Conservation (phyloP, 805 yeast species). For the Spathaspora gorwiae region DNA sequence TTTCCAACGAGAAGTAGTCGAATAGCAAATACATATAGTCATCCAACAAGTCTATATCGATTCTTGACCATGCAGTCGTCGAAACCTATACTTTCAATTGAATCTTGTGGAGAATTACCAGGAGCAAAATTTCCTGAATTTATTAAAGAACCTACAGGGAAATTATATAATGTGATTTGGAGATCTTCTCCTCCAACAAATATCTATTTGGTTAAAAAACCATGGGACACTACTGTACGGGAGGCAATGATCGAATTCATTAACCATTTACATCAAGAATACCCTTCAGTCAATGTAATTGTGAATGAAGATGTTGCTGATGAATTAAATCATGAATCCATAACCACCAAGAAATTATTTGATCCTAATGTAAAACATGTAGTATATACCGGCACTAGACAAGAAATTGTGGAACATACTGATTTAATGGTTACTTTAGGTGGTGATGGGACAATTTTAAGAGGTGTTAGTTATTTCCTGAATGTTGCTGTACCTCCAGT, state of each 20-base stretch:
- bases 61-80: neutral
- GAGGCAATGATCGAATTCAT: constrained; percentile 65
- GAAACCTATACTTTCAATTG: constrained; percentile 7
- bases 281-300: constrained; percentile 74
- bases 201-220: constrained; percentile 79
- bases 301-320: constrained; percentile 70
- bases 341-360: constrained; percentile 20
- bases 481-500: constrained; percentile 81
- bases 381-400: constrained; percentile 54
- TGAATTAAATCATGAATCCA: constrained; percentile 45
- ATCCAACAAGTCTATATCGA: neutral
- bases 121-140: constrained; percentile 43
- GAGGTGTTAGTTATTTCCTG: constrained; percentile 77
- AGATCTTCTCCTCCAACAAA: constrained; percentile 61
- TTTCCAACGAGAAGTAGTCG: neutral
- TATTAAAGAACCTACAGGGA: constrained; percentile 52
- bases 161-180: constrained; percentile 66
- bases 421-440: constrained; percentile 85
- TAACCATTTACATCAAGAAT: constrained; percentile 51
- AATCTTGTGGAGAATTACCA: constrained; percentile 13
- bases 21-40: neutral
- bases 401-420: constrained; percentile 58
- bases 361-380: constrained; percentile 8
- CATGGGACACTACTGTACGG: constrained; percentile 64
- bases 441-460: constrained; percentile 92